A percentile compares a stretch with the other conserved stretches of the same genome.
phyloP scores from a whole-genome alignment of 306 rosid genomes.

The Rosa rugosa region DNA sequence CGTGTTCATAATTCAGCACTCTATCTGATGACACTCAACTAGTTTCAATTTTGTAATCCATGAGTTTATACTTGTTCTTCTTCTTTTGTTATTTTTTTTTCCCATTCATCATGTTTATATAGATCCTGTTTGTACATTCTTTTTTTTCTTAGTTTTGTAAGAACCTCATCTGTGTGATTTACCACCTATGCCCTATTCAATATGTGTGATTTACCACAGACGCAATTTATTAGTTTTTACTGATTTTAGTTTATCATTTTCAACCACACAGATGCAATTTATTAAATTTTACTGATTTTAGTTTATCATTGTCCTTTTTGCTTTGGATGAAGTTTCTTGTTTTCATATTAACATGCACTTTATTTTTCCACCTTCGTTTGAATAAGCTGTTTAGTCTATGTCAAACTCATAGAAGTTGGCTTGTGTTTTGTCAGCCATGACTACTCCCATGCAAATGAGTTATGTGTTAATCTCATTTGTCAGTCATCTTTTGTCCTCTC shows the following conservation, averaged over 20 bases:
- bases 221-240: neutral
- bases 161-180: neutral
- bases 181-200: neutral
- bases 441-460: neutral
- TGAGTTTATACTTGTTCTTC: neutral
- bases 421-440: neutral
- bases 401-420: neutral
- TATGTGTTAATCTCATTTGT: neutral
- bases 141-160: neutral
- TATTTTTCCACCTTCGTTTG: neutral
- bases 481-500: neutral
- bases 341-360: neutral
- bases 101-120: neutral
- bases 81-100: neutral
- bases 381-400: neutral
- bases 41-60: neutral
- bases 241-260: neutral
- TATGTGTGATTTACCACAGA: neutral
- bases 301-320: neutral
- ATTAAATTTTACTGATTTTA: neutral
- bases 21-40: neutral
- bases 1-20: neutral
- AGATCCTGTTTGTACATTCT: neutral
- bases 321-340: neutral
- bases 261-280: too few relatives aligned